Evolutionary conservation across 1,284 basidiomycete species (phyloP), one percentile per base, ranked within the genome.

Genomic region (Melampsora abietis-canadensis): DNA sequence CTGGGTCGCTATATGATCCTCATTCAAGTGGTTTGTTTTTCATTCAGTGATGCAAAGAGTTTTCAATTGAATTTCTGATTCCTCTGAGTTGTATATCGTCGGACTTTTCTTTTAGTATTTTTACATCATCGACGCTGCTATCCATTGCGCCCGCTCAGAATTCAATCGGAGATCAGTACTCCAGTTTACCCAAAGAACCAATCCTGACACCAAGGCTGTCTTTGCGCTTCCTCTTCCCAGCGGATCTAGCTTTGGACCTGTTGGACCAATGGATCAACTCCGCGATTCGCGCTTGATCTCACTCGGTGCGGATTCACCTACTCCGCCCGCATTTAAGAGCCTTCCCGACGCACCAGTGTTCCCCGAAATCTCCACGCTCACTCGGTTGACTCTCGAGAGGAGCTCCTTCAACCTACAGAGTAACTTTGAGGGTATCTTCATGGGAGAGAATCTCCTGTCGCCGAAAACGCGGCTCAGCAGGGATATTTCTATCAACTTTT

Each of bases 71-170:
- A 44, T 14, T 44, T 10, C 40, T 44, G 40, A 44, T 15, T 12
- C 40, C 8, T 54, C 10, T 54, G 21, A 8, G 10, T 54, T 4
- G 51, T 54, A 27, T 54, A 7, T 27, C 7, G n/a, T 19, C 27
- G 51, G 27, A 51, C 6, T 51, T 51, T 6, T 34, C 40, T 10
- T 44, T 0, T 21, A 54, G 51, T 54, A 54, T 54, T 54, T 54
- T 27, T 54, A 54, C 51, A 54, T 54, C 51, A 54, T 54, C 12
- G 51, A 54, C 21, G 51, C 51, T 54, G 51, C 51, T 54, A 54
- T 54, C 51, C 51, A 54, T 54, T 54, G 51, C 51, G n/a, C n/a
- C 14, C 51, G 51, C 27, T 54, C 51, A 27, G 51, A 54, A 54
- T 12, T 19, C 10, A 54, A 8, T 54, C 51, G 19, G n/a, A n/a